Conservation (phyloP, 2,329 filamentous ascomycete species). For the Sodiomyces alkalinus region DNA sequence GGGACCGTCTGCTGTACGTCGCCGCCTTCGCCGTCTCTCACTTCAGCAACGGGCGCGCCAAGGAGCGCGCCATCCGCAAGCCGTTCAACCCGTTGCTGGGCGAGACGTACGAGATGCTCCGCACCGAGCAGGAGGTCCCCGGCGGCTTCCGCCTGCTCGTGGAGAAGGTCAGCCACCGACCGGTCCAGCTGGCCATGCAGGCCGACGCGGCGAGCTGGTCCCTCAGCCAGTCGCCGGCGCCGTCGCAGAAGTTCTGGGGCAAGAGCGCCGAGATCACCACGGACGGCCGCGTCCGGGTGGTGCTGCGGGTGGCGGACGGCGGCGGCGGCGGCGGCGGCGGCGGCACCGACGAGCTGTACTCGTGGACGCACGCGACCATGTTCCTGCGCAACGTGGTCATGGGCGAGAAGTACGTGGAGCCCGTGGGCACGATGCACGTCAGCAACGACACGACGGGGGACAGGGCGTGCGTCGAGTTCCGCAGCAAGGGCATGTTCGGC, state of each 20-base stretch:
- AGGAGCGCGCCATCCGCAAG: conserved; percentile 85
- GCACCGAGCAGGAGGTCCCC: conserved; percentile 58
- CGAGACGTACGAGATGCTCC: conserved; percentile 86
- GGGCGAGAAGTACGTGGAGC: conserved; percentile 95
- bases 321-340: too few relatives aligned
- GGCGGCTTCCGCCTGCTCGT: conserved; percentile 79
- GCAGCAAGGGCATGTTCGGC: conserved; percentile 92
- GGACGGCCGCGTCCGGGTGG: conserved; percentile 70
- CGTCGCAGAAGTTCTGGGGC: conserved; percentile 96
- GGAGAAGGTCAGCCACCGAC: conserved; percentile 88
- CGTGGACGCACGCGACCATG: conserved; percentile 75
- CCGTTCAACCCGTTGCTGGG: conserved; percentile 95
- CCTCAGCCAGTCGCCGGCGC: conserved; percentile 72
- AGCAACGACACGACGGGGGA: conserved; percentile 71
- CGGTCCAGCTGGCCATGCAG: conserved; percentile 84
- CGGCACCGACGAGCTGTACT: conserved; percentile 73
- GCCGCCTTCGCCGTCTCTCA: conserved; percentile 82
- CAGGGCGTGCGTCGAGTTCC: conserved; percentile 80
- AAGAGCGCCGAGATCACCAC: conserved; percentile 92
- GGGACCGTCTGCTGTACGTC: conserved; percentile 67
- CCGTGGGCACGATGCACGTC: conserved; percentile 78
- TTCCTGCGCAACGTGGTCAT: conserved; percentile 95
- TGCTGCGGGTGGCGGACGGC: conserved; percentile 49
- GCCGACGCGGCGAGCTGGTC: conserved; percentile 79
- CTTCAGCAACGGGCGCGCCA: conserved; percentile 67